Evolutionary conservation across 1,284 basidiomycete species (phyloP), one percentile per base, ranked within the genome.

Genomic region (Pulchroboletus neoregius): DNA sequence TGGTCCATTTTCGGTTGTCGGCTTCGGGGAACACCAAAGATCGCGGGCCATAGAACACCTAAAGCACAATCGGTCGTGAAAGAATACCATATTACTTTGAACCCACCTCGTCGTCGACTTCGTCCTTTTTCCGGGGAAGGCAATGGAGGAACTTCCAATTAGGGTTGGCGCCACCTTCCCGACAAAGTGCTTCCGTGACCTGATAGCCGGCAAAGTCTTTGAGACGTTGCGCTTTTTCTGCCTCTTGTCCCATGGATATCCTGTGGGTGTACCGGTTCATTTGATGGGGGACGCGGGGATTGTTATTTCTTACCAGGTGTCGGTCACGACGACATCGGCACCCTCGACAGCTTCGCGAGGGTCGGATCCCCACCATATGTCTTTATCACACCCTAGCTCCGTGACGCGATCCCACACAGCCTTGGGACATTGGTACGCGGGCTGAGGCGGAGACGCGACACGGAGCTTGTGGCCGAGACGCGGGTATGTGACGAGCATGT

Each of bases 161-260:
- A 3, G 81, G 78, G 39, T 92, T 88, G 12, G 94, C 94, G 7
- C 86, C 89, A 4, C 89, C 88, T 43, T 80, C 76, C 22, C 71
- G 69, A 65, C 91, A 92, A 33, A 94, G 75, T 43, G 76, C 67
- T 64, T 98, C 93, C 0, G 95, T 98, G 38, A 99, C 84, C 65
- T 98, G 96, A 70, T 94, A 99, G 2, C 95, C 95, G 8, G 78
- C 57, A 69, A 99, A 99, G 51, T 93, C 94, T 45, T 81, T 72
- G 39, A 97, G 69, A 27, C 95, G 84, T 59, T 92, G 83, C n/a
- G 74, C 87, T 59, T 94, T 94, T 67, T 97, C 92, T 2, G 84
- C 87, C 69, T 99, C 96, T 70, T 97, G 94, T 23, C 95, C 96
- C 95, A 99, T 99, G 4, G 92, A 95, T 59, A 99, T 94, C 91